Evolutionary conservation across 2,329 filamentous ascomycete species (phyloP).

Genomic region (Ceratocystis cubensis): DNA sequence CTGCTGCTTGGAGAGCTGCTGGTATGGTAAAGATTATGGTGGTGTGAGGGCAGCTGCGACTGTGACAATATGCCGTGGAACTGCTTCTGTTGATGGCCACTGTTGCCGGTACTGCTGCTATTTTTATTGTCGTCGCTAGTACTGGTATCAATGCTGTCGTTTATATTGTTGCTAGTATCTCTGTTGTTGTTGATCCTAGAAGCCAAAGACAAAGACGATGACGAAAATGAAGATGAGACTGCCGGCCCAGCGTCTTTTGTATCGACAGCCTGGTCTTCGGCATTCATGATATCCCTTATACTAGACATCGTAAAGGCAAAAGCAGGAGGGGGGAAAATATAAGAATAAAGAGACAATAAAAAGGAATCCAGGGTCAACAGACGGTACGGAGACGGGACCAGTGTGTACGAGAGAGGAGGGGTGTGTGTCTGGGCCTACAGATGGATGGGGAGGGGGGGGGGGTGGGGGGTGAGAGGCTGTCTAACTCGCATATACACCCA

Average conservation of each 20-base stretch:
- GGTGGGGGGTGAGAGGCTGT: too few relatives aligned
- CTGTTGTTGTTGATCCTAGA: conserved; percentile 9
- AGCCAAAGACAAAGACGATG: conserved; percentile 9
- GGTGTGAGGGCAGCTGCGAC: too few relatives aligned
- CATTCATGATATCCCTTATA: conserved; percentile 21
- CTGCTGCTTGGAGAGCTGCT: too few relatives aligned
- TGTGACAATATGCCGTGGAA: too few relatives aligned
- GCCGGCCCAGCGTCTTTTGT: conserved; percentile 15
- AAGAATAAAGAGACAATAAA: neutral
- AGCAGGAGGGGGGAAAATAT: neutral
- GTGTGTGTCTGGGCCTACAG: neutral
- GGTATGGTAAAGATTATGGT: too few relatives aligned
- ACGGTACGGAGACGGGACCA: conserved; percentile 1
- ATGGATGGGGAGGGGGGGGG: too few relatives aligned
- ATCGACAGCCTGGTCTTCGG: conserved; percentile 16
- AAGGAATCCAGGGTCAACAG: neutral
- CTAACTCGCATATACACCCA: too few relatives aligned
- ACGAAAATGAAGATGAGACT: conserved; percentile 14
- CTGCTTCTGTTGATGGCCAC: too few relatives aligned
- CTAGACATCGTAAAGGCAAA: conserved; percentile 16
- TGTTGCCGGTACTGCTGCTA: too few relatives aligned
- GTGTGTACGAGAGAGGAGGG: neutral
- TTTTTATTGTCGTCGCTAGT: too few relatives aligned
- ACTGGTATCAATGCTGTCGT: neutral
- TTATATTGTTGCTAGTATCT: conserved; percentile 5